phyloP scores from a whole-genome alignment of 495 filamentous ascomycete species.

The Lasiosphaeris hirsuta region DNA sequence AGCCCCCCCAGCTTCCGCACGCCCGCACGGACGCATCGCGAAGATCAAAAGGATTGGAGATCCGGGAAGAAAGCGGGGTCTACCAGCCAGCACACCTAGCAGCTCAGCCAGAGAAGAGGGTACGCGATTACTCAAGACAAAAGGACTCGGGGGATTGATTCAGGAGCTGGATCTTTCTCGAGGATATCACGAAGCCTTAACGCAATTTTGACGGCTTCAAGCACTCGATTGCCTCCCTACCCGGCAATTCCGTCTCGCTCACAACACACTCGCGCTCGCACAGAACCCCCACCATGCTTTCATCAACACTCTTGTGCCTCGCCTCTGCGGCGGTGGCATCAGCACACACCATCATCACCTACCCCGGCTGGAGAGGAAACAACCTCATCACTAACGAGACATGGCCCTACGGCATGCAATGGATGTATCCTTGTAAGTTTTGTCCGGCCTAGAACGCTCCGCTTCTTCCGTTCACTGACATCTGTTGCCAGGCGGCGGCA shows the following conservation, averaged over 20 bases:
- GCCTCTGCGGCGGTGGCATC: slow-evolving; percentile 53
- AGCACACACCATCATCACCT: slow-evolving; percentile 86
- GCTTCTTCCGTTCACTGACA: slow-evolving; percentile 14
- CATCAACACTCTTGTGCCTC: slow-evolving; percentile 49
- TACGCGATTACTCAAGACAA: too few relatives aligned
- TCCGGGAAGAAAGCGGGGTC: slow-evolving; percentile 18
- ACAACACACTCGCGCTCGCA: slow-evolving; percentile 3
- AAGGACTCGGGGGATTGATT: too few relatives aligned
- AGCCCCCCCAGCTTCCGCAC: background rate
- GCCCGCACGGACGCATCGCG: slow-evolving; percentile 14
- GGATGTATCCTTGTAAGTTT: slow-evolving; percentile 93
- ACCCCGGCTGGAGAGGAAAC: slow-evolving; percentile 92
- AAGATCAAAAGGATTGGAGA: slow-evolving; percentile 18
- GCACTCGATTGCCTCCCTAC: too few relatives aligned
- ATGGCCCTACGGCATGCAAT: slow-evolving; percentile 93
- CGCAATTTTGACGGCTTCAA: too few relatives aligned
- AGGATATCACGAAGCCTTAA: too few relatives aligned
- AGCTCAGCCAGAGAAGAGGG: slow-evolving; percentile 1
- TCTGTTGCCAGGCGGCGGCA: slow-evolving; percentile 69
- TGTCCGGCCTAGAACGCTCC: background rate
- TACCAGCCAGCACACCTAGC: background rate
- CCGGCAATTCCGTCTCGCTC: background rate
- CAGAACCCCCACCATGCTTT: slow-evolving; percentile 35
- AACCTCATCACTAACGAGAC: slow-evolving; percentile 78
- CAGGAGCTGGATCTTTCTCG: too few relatives aligned